Conservation (phyloP, 257 asterid species). For the Apocynum venetum region DNA sequence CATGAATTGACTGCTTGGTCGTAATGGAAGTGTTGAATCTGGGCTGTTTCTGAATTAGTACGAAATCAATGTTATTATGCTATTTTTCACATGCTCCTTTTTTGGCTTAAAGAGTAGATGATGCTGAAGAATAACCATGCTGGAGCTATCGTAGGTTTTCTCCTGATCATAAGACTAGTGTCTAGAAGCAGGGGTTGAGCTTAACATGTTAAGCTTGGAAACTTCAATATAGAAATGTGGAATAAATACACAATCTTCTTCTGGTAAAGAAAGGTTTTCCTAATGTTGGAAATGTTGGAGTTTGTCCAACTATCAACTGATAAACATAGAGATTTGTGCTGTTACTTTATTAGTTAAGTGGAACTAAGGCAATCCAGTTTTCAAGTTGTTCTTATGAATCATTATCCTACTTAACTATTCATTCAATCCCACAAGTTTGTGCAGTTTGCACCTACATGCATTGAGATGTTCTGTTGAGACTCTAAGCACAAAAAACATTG, state of each 20-base stretch:
- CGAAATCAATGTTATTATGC: neutral
- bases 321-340: neutral
- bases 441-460: neutral
- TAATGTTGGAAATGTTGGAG: neutral
- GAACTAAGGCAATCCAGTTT: neutral
- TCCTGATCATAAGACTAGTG: neutral
- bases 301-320: neutral
- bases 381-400: neutral
- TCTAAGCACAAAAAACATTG: neutral
- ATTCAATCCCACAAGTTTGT: neutral
- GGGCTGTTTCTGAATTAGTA: neutral
- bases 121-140: neutral
- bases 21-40: neutral
- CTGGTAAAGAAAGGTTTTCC: neutral
- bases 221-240: neutral
- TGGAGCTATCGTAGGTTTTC: neutral
- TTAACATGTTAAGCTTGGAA: neutral
- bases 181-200: neutral
- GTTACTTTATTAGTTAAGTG: neutral
- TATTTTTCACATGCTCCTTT: neutral
- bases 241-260: neutral
- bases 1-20: neutral
- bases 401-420: neutral
- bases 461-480: neutral
- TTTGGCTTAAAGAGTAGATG: neutral